Evolutionary conservation across 2,329 filamentous ascomycete genomes (phyloP).

Genomic region (Teratosphaeriaceae sp.): DNA sequence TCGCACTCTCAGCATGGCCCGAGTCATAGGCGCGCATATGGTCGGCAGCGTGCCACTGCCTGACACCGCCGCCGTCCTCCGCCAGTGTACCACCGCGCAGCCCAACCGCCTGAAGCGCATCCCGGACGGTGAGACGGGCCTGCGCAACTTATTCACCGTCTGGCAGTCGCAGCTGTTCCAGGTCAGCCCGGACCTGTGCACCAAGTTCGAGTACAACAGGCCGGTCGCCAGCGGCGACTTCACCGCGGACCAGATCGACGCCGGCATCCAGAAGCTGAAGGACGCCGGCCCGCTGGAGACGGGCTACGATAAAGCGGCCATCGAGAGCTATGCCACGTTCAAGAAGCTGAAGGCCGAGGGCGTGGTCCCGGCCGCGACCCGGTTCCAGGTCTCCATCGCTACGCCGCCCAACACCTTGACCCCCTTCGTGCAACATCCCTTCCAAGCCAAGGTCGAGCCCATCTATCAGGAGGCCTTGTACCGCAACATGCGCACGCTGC

Average conservation of each 20-base stretch:
- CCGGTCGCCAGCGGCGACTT: constrained; percentile 13
- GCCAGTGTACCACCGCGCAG: constrained; percentile 21
- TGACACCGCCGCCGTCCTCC: constrained; percentile 30
- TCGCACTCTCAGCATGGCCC: constrained; percentile 5
- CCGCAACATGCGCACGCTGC: constrained; percentile 23
- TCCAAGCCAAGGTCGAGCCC: constrained; percentile 25
- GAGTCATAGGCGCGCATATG: constrained; percentile 24
- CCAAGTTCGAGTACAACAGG: constrained; percentile 18
- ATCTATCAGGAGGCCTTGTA: constrained; percentile 30
- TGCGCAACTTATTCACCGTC: constrained; percentile 27
- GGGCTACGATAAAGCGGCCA: constrained; percentile 28
- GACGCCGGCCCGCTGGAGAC: constrained; percentile 18
- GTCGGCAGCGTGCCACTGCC: constrained; percentile 34
- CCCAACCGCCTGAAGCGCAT: constrained; percentile 31
- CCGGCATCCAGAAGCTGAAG: constrained; percentile 15
- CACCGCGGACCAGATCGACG: constrained; percentile 18
- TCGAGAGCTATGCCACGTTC: constrained; percentile 30
- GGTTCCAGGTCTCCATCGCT: constrained; percentile 32
- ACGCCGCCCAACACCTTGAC: constrained; percentile 23
- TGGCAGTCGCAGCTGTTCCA: constrained; percentile 31
- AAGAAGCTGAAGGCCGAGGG: constrained; percentile 24
- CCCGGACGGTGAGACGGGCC: constrained; percentile 38
- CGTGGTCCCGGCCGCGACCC: constrained; percentile 21
- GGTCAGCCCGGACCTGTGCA: constrained; percentile 16
- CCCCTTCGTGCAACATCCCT: constrained; percentile 22